These are phyloP conservation scores for Bertia moriformis DNA, from an alignment of 2,329 filamentous ascomycete species.

Conservation along the genomic window DNA sequence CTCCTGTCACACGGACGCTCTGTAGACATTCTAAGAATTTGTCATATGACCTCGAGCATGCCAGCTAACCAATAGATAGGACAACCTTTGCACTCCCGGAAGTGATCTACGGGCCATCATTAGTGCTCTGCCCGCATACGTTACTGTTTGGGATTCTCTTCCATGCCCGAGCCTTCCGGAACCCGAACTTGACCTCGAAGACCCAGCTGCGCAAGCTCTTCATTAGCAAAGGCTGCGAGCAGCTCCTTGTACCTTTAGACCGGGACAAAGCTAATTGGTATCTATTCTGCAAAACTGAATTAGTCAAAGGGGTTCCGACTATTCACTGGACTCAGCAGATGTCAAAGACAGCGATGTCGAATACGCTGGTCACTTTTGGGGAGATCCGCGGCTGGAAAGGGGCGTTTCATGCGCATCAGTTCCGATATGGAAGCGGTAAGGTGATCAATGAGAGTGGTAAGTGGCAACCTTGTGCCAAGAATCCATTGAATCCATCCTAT, in stretches of 20 bases:
- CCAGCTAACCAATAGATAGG: constrained; percentile 3
- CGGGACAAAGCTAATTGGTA: constrained; percentile 4
- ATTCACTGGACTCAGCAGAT: not conserved
- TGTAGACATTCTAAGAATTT: not conserved
- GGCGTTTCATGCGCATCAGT: not conserved
- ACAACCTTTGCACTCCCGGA: constrained; percentile 8
- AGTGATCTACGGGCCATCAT: constrained; percentile 8
- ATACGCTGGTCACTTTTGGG: not conserved
- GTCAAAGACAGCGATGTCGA: not conserved
- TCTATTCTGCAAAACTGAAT: constrained; percentile 5
- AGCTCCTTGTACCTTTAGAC: constrained; percentile 4
- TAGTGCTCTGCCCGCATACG: constrained; percentile 7
- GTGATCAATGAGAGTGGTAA: not conserved
- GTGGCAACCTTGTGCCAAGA: not conserved
- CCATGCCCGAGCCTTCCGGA: constrained; percentile 6
- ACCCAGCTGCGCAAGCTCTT: constrained; percentile 6
- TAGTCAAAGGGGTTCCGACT: constrained; percentile 3
- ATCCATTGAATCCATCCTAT: not conserved
- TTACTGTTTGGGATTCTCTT: constrained; percentile 6
- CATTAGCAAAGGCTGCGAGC: constrained; percentile 4
- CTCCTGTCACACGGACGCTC: not conserved
- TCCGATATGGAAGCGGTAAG: not conserved
- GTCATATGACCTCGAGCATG: too few relatives aligned
- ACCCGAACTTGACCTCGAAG: constrained; percentile 3
- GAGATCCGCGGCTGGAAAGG: not conserved